Evolutionary conservation across 805 yeast genomes (phyloP).

Genomic region (Nakazawaea wyomingensis): DNA sequence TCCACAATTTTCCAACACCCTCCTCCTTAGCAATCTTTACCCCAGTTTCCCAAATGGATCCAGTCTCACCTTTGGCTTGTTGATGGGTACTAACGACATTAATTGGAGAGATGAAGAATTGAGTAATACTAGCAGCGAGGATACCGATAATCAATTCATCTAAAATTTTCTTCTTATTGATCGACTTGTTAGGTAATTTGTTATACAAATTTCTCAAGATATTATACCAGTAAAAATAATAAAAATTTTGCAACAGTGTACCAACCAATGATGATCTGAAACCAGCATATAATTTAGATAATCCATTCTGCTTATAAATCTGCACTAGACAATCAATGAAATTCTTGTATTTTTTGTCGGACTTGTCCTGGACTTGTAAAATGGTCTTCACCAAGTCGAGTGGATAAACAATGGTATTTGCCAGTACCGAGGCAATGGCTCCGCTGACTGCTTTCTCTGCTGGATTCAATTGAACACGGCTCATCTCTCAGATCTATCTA

Average conservation of each 20-base stretch:
- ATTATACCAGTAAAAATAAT: conserved; percentile 86
- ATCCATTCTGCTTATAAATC: conserved; percentile 55
- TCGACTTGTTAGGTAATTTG: conserved; percentile 15
- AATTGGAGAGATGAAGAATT: conserved; percentile 77
- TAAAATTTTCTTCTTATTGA: conserved; percentile 4
- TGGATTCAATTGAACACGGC: conserved; percentile 36
- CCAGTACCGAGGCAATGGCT: conserved; percentile 74
- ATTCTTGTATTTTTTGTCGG: conserved; percentile 48
- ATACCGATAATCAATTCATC: conserved; percentile 74
- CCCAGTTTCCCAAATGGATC: conserved; percentile 35
- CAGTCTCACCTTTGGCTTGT: conserved; percentile 34
- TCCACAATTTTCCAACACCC: conserved; percentile 73
- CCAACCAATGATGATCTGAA: conserved; percentile 61
- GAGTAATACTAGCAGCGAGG: conserved; percentile 77
- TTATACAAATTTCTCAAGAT: conserved; percentile 56
- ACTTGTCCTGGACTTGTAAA: conserved; percentile 63
- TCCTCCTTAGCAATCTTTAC: conserved; percentile 53
- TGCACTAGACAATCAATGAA: conserved; percentile 58
- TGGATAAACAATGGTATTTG: conserved; percentile 77
- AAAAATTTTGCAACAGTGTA: conserved; percentile 72
- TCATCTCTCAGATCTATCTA: neutral
- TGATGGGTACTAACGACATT: conserved; percentile 61
- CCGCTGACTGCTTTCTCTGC: conserved; percentile 80
- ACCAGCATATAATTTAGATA: conserved; percentile 70
- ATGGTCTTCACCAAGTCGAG: conserved; percentile 72